Evolutionary conservation across 352 stramenopile species (phyloP).

Genomic region (Phytophthora europaea): DNA sequence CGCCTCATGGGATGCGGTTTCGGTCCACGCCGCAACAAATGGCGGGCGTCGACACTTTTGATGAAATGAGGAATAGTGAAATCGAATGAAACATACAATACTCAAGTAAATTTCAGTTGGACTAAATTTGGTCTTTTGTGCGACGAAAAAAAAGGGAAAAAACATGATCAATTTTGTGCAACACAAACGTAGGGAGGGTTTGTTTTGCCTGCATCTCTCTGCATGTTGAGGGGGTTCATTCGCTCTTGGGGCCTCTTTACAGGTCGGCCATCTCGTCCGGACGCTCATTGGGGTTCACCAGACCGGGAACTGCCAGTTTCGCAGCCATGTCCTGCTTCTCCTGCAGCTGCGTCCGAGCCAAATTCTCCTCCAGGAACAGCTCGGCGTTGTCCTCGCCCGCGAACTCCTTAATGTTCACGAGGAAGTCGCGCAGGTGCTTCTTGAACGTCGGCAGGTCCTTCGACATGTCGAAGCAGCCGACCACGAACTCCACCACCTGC

Average conservation of each 20-base stretch:
- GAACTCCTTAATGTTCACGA: constrained; percentile 99
- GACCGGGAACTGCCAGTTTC: constrained; percentile 89
- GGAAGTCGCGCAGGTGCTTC: constrained; percentile 99
- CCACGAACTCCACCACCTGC: constrained; percentile 97
- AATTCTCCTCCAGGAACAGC: constrained; percentile 97
- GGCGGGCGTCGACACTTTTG: neutral
- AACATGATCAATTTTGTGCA: constrained; percentile 23
- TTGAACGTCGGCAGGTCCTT: constrained; percentile 99
- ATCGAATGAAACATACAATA: neutral
- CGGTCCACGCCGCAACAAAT: neutral
- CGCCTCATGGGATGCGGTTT: neutral
- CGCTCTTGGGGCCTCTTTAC: constrained; percentile 36
- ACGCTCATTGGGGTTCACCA: constrained; percentile 93
- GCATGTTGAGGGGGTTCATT: constrained; percentile 5
- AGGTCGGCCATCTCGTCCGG: constrained; percentile 92
- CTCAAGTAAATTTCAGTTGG: neutral
- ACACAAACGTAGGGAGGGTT: constrained; percentile 12
- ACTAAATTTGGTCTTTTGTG: neutral
- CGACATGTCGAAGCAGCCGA: constrained; percentile 97
- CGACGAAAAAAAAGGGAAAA: constrained; percentile 8
- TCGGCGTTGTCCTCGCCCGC: constrained; percentile 97
- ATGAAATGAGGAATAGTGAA: too few relatives aligned
- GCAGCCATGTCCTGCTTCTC: constrained; percentile 88
- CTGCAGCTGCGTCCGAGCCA: constrained; percentile 87
- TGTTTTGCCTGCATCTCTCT: constrained; percentile 36